Percentiles rank a stretch among this genome's conserved stretches.
phyloP scores from a whole-genome alignment of 345 rosid genomes.

The Luvunga scandens region DNA sequence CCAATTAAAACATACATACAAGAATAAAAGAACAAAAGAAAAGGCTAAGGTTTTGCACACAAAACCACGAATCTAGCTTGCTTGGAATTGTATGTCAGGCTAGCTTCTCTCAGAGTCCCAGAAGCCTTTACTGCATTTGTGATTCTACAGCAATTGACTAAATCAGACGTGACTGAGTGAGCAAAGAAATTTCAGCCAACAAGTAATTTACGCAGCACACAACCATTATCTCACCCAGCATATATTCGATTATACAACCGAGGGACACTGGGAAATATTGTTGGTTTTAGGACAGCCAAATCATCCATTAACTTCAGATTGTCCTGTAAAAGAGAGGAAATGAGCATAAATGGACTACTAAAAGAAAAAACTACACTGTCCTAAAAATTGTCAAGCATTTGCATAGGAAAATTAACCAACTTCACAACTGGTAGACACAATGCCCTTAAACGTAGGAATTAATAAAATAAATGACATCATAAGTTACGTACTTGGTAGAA shows the following conservation, averaged over 20 bases:
- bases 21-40: not conserved
- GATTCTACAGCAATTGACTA: constrained; percentile 42
- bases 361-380: not conserved
- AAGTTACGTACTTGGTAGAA: constrained; percentile 74
- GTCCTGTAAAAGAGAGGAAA: constrained; percentile 50
- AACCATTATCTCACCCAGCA: constrained; percentile 54
- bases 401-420: not conserved
- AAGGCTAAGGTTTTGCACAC: constrained; percentile 5
- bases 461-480: not conserved
- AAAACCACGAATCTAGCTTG: constrained; percentile 75
- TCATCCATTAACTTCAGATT: constrained; percentile 83
- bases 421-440: not conserved
- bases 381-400: constrained; percentile 2
- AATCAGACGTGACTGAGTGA: constrained; percentile 19
- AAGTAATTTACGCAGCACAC: constrained; percentile 7
- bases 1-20: not conserved
- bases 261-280: constrained; percentile 91
- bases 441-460: not conserved
- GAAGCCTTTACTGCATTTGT: constrained; percentile 71
- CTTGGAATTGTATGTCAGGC: constrained; percentile 78
- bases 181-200: not conserved
- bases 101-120: constrained; percentile 65
- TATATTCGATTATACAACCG: constrained; percentile 81
- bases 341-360: constrained; percentile 3
- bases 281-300: constrained; percentile 75